phyloP scores from a whole-genome alignment of 2,329 filamentous ascomycete genomes.

The Penicillium sp. region DNA sequence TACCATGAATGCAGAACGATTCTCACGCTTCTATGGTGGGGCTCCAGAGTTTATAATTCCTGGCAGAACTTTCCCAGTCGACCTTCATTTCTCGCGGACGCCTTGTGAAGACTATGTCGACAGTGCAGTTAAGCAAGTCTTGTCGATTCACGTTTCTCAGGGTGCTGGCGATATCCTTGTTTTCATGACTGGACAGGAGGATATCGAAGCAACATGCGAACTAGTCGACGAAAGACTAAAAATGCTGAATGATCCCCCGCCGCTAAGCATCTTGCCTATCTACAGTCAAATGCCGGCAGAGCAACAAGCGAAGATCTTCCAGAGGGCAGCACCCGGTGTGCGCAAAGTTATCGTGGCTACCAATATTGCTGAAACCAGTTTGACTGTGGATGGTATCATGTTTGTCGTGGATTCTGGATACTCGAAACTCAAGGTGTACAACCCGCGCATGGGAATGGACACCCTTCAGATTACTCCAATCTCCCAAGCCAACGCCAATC shows the following conservation, averaged over 20 bases:
- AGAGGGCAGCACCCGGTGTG: constrained; percentile 82
- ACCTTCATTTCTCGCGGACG: constrained; percentile 90
- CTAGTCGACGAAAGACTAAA: constrained; percentile 82
- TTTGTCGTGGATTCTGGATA: constrained; percentile 96
- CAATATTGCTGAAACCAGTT: constrained; percentile 95
- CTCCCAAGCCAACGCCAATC: constrained; percentile 91
- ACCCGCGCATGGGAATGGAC: constrained; percentile 98
- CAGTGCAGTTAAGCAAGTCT: constrained; percentile 89
- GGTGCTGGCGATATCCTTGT: constrained; percentile 89
- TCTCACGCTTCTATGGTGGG: constrained; percentile 92
- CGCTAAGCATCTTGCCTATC: constrained; percentile 90
- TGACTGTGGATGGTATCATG: constrained; percentile 99
- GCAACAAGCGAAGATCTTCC: constrained; percentile 95
- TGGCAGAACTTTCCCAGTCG: constrained; percentile 92
- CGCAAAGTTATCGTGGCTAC: constrained; percentile 97
- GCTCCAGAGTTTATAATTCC: constrained; percentile 97
- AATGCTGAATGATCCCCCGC: constrained; percentile 88
- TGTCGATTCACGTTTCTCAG: constrained; percentile 95
- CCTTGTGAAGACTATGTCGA: constrained; percentile 98
- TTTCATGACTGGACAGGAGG: constrained; percentile 99
- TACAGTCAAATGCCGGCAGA: constrained; percentile 99
- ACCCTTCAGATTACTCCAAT: constrained; percentile 97
- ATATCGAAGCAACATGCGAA: constrained; percentile 96
- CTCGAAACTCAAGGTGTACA: constrained; percentile 97
- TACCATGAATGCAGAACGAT: constrained; percentile 96